phyloP scores from a whole-genome alignment of 345 rosid species.

The Camelina laxa region DNA sequence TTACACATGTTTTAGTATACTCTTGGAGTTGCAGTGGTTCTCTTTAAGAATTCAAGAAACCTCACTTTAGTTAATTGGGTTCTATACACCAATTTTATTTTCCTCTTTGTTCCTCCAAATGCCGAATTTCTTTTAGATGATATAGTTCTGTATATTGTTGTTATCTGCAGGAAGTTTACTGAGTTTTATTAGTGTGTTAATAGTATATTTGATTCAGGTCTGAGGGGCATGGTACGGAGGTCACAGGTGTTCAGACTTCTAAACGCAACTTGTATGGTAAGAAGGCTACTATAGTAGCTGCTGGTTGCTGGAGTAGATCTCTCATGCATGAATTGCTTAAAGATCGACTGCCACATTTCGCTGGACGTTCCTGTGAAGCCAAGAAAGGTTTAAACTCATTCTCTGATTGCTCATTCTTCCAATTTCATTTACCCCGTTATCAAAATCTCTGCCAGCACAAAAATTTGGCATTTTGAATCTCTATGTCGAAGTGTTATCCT shows the following conservation, averaged over 20 bases:
- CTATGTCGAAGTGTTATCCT: too few species aligned
- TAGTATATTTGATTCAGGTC: conserved; percentile 48
- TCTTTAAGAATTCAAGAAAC: too few species aligned
- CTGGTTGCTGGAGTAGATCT: conserved; percentile 93
- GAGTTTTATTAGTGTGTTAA: conserved; percentile 57
- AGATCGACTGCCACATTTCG: conserved; percentile 49
- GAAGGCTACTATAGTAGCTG: conserved; percentile 77
- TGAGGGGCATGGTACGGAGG: conserved; percentile 50
- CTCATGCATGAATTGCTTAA: conserved; percentile 61
- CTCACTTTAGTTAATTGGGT: conserved; percentile 21
- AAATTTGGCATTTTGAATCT: too few species aligned
- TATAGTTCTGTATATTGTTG: conserved; percentile 13
- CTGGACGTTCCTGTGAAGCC: conserved; percentile 78
- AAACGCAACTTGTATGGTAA: conserved; percentile 62
- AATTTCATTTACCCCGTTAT: neutral
- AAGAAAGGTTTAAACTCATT: conserved; percentile 65
- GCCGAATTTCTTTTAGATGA: neutral
- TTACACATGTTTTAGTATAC: too few species aligned
- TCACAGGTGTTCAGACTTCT: conserved; percentile 68
- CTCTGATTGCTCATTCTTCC: neutral
- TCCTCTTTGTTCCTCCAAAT: neutral
- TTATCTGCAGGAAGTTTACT: conserved; percentile 67
- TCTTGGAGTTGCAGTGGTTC: too few species aligned
- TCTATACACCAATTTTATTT: neutral
- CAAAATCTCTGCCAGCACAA: too few species aligned